Base-by-base conservation (phyloP, 768 basidiomycete genomes). In the Mycena metata region DNA sequence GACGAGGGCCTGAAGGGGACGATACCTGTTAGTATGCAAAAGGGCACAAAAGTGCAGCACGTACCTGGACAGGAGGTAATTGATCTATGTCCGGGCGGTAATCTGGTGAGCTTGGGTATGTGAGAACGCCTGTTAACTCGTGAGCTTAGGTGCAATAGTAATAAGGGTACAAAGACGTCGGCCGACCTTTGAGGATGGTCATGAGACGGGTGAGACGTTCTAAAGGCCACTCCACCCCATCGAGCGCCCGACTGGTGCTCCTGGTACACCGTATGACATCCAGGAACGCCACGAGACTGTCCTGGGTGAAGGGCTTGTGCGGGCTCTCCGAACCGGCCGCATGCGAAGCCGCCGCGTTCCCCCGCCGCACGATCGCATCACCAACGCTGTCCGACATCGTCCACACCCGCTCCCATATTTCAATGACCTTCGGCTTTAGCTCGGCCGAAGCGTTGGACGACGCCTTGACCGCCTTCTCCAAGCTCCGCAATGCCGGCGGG, bases 41-140 rank as follows among this genome's bases (percentile, higher is more conserved):
- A 67, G 21, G 71, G 58, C 3, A 46, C 46, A 24, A 23, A 19
- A 21, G 19, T 41, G 54, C 75, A 69, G 11, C 49, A 55, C 67
- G 21, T 76, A 92, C 93, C 86, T 95, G 94, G 9, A 95, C 88
- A 47, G 94, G 92, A 23, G 89, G 88, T 42, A 98, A 83, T 23
- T 82, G 79, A 75, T 99, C 96, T 46, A 96, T 83, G 73, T 99
- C 97, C 2, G 94, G 91, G 46, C 96, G 84, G 76, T 95, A 97
- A 74, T 97, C 95, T 16, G 92, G 90, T 0, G 94, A 96, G 63
- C 84, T 83, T 2, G 90, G 82, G 75, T 98, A 98, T 0, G 93
- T 96, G 71, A 94, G 80, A 41, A 92, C 84, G 30, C 90, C 92
- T 93, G 69, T 6, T 56, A 54, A 42, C 36, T 11, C n/a, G 21